phyloP scores from a whole-genome alignment of 805 yeast species.

The Barnettozyma sp. region DNA sequence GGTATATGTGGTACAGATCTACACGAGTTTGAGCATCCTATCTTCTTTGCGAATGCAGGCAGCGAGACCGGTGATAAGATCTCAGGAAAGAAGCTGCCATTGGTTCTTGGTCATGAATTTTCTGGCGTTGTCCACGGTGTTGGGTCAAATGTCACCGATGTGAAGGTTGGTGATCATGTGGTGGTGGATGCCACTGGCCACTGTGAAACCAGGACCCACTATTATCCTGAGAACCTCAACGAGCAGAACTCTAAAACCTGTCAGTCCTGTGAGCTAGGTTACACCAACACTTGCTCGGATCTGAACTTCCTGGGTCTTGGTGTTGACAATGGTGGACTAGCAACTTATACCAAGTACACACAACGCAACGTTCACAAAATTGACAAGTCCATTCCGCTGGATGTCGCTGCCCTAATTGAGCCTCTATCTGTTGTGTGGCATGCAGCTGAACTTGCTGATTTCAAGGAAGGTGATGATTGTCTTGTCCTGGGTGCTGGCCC shows the following conservation, averaged over 20 bases:
- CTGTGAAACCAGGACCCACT: conserved; percentile 32
- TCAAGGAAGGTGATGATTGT: conserved; percentile 39
- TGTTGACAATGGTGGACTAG: conserved; percentile 40
- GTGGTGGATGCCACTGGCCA: conserved; percentile 47
- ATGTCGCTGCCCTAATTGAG: conserved; percentile 51
- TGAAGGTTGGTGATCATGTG: conserved; percentile 49
- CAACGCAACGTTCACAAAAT: conserved; percentile 35
- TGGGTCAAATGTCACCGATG: conserved; percentile 42
- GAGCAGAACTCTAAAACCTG: conserved; percentile 28
- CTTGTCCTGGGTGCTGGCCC: conserved; percentile 58
- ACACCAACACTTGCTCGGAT: conserved; percentile 39
- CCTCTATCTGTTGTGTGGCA: conserved; percentile 57
- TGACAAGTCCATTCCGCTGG: conserved; percentile 36
- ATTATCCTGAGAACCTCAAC: conserved; percentile 17
- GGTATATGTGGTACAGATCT: conserved; percentile 58
- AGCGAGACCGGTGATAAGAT: conserved; percentile 27
- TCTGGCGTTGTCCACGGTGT: conserved; percentile 50
- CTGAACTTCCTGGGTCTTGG: conserved; percentile 44
- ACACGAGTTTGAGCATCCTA: conserved; percentile 55
- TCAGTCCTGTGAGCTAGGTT: conserved; percentile 37
- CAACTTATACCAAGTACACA: conserved; percentile 37
- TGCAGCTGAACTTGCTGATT: conserved; percentile 40
- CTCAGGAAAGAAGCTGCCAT: conserved; percentile 38
- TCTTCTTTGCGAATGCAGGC: conserved; percentile 47
- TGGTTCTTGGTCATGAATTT: conserved; percentile 57